Conservation (phyloP, 2,329 filamentous ascomycete genomes). For the Clonostachys solani region DNA sequence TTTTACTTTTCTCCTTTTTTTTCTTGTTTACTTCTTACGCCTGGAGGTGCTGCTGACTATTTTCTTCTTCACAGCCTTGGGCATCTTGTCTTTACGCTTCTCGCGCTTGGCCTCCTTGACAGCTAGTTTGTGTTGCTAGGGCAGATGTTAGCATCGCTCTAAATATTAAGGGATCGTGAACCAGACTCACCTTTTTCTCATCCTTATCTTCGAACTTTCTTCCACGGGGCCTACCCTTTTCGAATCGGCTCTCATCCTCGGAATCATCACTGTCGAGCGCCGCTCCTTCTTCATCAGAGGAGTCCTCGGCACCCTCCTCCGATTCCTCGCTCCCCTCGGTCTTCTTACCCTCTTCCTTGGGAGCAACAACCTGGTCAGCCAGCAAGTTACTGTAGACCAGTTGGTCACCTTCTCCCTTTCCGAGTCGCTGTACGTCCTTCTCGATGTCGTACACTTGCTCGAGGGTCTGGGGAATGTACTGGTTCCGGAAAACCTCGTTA, state of each 20-base stretch:
- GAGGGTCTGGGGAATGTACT: conserved; percentile 94
- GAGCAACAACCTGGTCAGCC: conserved; percentile 57
- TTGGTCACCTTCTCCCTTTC: conserved; percentile 67
- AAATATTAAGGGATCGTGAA: neutral
- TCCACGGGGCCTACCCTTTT: conserved; percentile 68
- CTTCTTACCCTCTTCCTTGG: conserved; percentile 27
- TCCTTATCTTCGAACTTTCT: conserved; percentile 91
- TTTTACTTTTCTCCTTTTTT: conserved; percentile 3
- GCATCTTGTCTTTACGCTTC: conserved; percentile 91
- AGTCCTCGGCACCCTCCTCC: conserved; percentile 29
- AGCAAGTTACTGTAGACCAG: conserved; percentile 83
- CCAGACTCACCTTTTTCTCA: conserved; percentile 63
- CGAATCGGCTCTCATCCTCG: conserved; percentile 50
- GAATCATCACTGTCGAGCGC: conserved; percentile 37
- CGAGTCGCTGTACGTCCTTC: conserved; percentile 77
- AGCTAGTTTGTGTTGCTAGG: conserved; percentile 69
- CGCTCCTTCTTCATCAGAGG: conserved; percentile 40
- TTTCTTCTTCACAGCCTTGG: conserved; percentile 93
- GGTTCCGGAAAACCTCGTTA: conserved; percentile 88
- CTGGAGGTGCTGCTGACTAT: conserved; percentile 60
- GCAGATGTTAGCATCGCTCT: conserved; percentile 8
- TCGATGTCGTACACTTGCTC: conserved; percentile 97
- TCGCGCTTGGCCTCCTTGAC: conserved; percentile 96
- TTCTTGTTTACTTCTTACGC: conserved; percentile 52
- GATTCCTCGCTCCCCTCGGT: conserved; percentile 28